phyloP scores from a whole-genome alignment of 2,329 filamentous ascomycete genomes.

The Alternaria incomplexa region DNA sequence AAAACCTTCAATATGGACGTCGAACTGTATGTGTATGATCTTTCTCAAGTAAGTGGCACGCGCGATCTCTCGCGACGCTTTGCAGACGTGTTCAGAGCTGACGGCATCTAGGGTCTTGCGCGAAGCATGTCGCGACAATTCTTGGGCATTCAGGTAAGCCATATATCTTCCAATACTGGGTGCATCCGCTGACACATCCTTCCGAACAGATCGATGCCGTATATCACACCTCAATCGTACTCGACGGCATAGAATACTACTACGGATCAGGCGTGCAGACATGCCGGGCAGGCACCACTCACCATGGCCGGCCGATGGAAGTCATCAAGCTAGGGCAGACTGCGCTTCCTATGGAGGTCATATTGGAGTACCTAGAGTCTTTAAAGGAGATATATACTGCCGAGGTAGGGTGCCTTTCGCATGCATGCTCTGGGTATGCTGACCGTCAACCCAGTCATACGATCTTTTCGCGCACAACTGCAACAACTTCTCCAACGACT shows the following conservation, averaged over 20 bases:
- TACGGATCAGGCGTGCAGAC: conserved; percentile 88
- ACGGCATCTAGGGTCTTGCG: conserved; percentile 58
- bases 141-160: conserved; percentile 62
- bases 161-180: not conserved
- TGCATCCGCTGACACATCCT: not conserved
- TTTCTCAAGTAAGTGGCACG: conserved; percentile 49
- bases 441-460: conserved; percentile 30
- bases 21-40: conserved; percentile 59
- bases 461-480: conserved; percentile 80
- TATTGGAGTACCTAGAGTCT: conserved; percentile 87
- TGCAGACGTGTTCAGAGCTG: not conserved
- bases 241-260: conserved; percentile 85
- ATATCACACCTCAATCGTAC: conserved; percentile 90
- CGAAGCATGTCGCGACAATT: conserved; percentile 62
- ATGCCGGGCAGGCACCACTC: conserved; percentile 79
- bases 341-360: conserved; percentile 77
- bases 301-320: conserved; percentile 85
- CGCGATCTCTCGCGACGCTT: not conserved
- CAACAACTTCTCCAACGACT: conserved; percentile 96
- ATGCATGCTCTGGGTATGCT: no score
- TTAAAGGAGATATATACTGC: conserved; percentile 81
- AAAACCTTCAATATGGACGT: conserved; percentile 51
- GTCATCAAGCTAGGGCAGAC: conserved; percentile 76
- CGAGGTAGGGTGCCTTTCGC: no score
- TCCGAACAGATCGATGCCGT: conserved; percentile 76